Percentiles rank a stretch among this genome's conserved stretches.
Evolutionary conservation across 495 filamentous ascomycete species (phyloP).

Genomic region (Penicillium bovifimosum): DNA sequence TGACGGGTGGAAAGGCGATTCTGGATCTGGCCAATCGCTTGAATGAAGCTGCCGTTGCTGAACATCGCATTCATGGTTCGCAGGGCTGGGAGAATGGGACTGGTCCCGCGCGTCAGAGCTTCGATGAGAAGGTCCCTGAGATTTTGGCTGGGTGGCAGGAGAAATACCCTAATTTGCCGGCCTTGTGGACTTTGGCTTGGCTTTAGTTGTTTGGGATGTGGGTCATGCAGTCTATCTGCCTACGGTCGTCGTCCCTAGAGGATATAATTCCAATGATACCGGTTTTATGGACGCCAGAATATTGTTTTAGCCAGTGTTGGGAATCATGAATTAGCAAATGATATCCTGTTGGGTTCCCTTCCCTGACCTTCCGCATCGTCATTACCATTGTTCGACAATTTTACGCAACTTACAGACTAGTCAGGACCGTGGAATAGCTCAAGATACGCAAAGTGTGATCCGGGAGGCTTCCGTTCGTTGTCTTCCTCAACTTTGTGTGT

Average conservation of each 20-base stretch:
- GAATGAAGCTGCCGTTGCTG: conserved; percentile 74
- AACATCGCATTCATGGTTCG: conserved; percentile 58
- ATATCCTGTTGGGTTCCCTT: too few relatives aligned
- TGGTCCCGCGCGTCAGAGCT: conserved; percentile 62
- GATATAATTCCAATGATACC: not conserved
- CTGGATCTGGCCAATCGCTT: conserved; percentile 83
- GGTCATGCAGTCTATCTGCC: not conserved
- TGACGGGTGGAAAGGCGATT: conserved; percentile 86
- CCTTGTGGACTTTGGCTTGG: conserved; percentile 93
- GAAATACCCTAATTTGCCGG: conserved; percentile 83
- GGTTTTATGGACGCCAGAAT: not conserved
- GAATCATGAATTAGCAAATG: too few relatives aligned
- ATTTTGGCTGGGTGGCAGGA: conserved; percentile 96
- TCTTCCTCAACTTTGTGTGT: too few relatives aligned
- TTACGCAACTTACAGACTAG: too few relatives aligned
- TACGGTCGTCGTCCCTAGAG: not conserved
- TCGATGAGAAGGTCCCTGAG: conserved; percentile 91
- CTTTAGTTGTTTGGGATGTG: conserved; percentile 47
- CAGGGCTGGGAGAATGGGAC: conserved; percentile 64
- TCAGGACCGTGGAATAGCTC: too few relatives aligned
- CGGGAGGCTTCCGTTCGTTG: too few relatives aligned
- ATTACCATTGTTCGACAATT: too few relatives aligned
- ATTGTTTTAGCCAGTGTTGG: not conserved
- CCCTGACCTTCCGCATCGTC: too few relatives aligned
- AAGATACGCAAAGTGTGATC: too few relatives aligned